phyloP scores from a whole-genome alignment of 345 rosid genomes.

The Passiflora organensis region DNA sequence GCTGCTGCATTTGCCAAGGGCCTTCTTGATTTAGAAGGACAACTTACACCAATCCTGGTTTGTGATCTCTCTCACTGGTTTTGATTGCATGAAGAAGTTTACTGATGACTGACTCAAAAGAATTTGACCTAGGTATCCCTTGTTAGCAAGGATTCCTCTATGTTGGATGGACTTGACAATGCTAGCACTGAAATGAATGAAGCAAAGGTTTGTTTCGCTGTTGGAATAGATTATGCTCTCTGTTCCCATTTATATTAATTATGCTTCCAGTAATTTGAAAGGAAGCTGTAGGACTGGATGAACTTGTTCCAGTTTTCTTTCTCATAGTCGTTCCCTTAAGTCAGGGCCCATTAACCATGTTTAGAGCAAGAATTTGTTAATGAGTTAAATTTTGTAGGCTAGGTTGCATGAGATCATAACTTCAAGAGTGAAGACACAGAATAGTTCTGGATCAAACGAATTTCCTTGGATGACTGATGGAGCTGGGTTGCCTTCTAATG shows the following conservation, averaged over 20 bases:
- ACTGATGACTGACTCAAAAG: slow-evolving; percentile 18
- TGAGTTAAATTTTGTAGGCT: slow-evolving; percentile 49
- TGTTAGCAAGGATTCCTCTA: slow-evolving; percentile 99
- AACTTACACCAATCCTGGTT: slow-evolving; percentile 94
- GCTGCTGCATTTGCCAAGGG: slow-evolving; percentile 99
- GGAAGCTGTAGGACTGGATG: too few relatives aligned
- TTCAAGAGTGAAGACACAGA: slow-evolving; percentile 42
- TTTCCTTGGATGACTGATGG: slow-evolving; percentile 98
- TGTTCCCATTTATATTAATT: too few relatives aligned
- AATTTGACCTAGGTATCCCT: slow-evolving; percentile 74
- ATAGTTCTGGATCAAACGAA: slow-evolving; percentile 49
- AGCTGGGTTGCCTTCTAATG: slow-evolving; percentile 84
- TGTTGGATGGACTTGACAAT: slow-evolving; percentile 98
- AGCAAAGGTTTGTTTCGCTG: slow-evolving; percentile 68
- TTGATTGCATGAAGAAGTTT: slow-evolving; percentile 10
- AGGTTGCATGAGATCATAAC: slow-evolving; percentile 85
- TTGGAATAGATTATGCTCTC: too few relatives aligned
- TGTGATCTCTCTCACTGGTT: slow-evolving; percentile 23
- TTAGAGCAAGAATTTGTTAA: neutral
- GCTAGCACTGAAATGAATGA: slow-evolving; percentile 90
- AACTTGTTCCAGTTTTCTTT: too few relatives aligned
- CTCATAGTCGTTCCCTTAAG: neutral
- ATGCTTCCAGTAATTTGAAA: too few relatives aligned
- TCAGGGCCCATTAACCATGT: neutral
- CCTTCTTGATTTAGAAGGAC: slow-evolving; percentile 98